Percentiles rank a stretch among this genome's conserved stretches.
These are phyloP conservation scores for Cladorrhinum samala DNA, from an alignment of 495 filamentous ascomycete genomes.

Conservation along the genomic window DNA sequence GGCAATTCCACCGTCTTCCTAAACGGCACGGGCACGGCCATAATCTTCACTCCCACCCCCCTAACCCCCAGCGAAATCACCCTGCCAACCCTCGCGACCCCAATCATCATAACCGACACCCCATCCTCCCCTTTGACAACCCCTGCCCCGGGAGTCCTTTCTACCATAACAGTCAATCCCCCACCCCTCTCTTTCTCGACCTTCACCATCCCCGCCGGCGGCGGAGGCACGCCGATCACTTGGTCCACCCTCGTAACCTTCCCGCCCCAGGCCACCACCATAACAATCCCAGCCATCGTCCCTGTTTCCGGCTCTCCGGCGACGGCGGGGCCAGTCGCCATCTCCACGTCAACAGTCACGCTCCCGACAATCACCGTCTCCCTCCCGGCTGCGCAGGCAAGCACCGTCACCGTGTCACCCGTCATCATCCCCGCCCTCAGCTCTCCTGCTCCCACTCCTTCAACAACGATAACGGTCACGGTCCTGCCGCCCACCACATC, in stretches of 20 bases:
- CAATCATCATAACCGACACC: background rate
- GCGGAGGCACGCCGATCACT: background rate
- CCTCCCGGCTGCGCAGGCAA: background rate
- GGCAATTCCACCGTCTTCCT: background rate
- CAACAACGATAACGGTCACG: no score
- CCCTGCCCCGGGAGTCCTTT: background rate
- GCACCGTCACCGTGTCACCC: background rate
- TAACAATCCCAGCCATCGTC: background rate
- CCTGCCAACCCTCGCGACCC: no score
- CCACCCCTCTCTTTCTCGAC: background rate
- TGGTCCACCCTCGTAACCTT: background rate
- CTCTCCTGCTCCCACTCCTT: no score
- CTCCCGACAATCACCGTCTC: background rate
- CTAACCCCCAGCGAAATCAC: background rate
- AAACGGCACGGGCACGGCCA: background rate
- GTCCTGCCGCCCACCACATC: no score
- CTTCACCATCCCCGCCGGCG: background rate
- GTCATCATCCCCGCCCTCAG: background rate
- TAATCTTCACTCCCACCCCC: background rate
- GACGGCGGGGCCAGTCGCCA: background rate
- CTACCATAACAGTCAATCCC: background rate
- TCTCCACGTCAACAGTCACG: background rate
- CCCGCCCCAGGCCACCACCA: background rate
- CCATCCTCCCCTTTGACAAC: background rate
- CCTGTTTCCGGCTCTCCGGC: background rate